These are phyloP conservation scores for Polytrichum formosum DNA, from an alignment of 225 moss, liverwort and hornwort genomes.

Conservation along the genomic window DNA sequence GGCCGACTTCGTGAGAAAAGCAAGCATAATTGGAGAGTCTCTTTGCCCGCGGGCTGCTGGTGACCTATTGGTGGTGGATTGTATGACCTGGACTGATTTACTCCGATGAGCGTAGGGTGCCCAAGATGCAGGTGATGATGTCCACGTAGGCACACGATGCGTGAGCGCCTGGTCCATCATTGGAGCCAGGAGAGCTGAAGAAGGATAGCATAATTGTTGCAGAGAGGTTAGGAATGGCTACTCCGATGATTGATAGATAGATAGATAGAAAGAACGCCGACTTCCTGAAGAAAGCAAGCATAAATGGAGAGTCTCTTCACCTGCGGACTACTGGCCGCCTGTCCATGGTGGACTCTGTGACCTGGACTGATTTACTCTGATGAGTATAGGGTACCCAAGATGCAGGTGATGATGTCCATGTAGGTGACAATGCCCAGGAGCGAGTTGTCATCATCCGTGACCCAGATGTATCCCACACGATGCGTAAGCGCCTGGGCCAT, in stretches of 20 bases:
- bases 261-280: too few species aligned
- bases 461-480: slow-evolving; percentile 72
- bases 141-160: slow-evolving; percentile 57
- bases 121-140: slow-evolving; percentile 51
- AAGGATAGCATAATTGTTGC: too few species aligned
- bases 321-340: too few species aligned
- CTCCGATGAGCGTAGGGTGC: slow-evolving; percentile 35
- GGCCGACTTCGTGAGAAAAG: too few species aligned
- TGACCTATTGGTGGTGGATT: too few species aligned
- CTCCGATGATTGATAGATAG: too few species aligned
- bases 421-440: slow-evolving; percentile 72
- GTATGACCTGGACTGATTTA: not conserved
- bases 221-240: too few species aligned
- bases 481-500: slow-evolving; percentile 80
- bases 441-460: slow-evolving; percentile 56
- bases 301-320: too few species aligned
- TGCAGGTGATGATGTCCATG: slow-evolving; percentile 58
- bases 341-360: too few species aligned
- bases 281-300: too few species aligned
- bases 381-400: slow-evolving; percentile 42
- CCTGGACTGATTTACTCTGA: slow-evolving; percentile 14
- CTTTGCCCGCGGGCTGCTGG: too few species aligned
- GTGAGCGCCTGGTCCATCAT: slow-evolving; percentile 79
- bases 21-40: too few species aligned
- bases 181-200: slow-evolving; percentile 32